Conservation (phyloP, 345 rosid genomes). For the Ailanthus altissimus region DNA sequence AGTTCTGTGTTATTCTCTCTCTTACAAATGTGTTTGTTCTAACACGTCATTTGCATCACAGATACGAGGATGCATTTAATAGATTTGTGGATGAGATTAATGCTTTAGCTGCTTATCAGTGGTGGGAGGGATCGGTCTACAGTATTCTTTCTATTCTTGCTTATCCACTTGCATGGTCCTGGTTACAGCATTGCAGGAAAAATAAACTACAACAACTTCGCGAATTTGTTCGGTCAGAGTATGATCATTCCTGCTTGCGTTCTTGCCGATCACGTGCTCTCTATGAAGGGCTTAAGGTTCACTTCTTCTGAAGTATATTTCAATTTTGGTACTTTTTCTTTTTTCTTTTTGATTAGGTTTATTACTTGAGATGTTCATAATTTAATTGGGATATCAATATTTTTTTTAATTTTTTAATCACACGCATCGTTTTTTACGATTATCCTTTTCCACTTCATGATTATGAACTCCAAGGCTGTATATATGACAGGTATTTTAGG, state of each 20-base stretch:
- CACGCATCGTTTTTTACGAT: background rate
- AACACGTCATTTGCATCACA: conserved; percentile 30
- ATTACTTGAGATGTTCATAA: background rate
- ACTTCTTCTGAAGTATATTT: conserved; percentile 18
- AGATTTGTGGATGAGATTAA: conserved; percentile 91
- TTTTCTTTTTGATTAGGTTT: background rate
- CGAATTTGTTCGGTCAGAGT: conserved; percentile 92
- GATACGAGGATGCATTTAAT: conserved; percentile 86
- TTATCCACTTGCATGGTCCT: conserved; percentile 92
- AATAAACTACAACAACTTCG: conserved; percentile 86
- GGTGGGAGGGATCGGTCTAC: conserved; percentile 95
- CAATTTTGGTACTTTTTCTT: background rate
- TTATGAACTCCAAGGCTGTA: background rate
- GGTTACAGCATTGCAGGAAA: conserved; percentile 78
- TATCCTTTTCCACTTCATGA: background rate
- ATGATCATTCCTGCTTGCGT: conserved; percentile 93
- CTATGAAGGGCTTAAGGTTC: conserved; percentile 92
- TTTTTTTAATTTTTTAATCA: background rate
- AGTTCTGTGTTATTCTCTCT: background rate
- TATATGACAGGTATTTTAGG: background rate
- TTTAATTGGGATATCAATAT: background rate
- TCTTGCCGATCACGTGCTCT: conserved; percentile 97
- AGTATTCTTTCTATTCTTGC: conserved; percentile 73
- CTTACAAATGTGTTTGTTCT: background rate
- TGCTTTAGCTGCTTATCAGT: conserved; percentile 80